phyloP scores from a whole-genome alignment of 352 stramenopile species.

The Nannochloropsis limnetica region DNA sequence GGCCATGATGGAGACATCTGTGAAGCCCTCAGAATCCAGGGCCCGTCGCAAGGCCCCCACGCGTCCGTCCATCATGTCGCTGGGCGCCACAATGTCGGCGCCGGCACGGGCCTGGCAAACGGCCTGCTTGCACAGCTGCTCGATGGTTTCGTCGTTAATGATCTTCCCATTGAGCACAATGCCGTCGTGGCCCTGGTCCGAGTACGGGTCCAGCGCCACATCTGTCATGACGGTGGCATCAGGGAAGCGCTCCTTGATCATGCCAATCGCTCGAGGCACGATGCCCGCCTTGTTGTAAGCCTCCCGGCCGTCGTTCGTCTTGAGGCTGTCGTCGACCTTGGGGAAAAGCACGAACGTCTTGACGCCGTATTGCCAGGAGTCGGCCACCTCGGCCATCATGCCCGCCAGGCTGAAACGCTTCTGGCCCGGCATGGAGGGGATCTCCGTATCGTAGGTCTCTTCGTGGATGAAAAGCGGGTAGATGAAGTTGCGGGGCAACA shows the following conservation, averaged over 20 bases:
- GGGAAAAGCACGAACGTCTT: conserved; percentile 71
- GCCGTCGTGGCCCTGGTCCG: conserved; percentile 75
- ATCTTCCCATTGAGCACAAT: conserved; percentile 89
- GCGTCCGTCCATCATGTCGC: conserved; percentile 93
- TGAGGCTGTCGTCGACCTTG: conserved; percentile 64
- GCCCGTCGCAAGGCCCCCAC: conserved; percentile 84
- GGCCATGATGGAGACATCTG: conserved; percentile 94
- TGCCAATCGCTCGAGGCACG: conserved; percentile 65
- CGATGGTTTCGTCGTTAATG: conserved; percentile 88
- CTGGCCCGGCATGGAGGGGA: conserved; percentile 73
- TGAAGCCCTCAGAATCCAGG: conserved; percentile 87
- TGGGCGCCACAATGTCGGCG: conserved; percentile 90
- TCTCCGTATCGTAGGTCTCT: conserved; percentile 56
- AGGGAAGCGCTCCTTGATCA: conserved; percentile 69
- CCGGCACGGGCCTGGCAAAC: conserved; percentile 74
- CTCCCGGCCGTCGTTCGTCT: conserved; percentile 72
- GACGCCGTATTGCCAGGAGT: conserved; percentile 63
- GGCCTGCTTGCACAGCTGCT: conserved; percentile 82
- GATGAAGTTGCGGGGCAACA: conserved; percentile 76
- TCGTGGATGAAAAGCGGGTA: conserved; percentile 80
- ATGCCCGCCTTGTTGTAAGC: conserved; percentile 74
- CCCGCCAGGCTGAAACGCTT: conserved; percentile 61
- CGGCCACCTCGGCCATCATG: conserved; percentile 70
- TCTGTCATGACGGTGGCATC: conserved; percentile 70
- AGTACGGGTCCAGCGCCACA: conserved; percentile 80